Conservation (phyloP, 148 eudicot species). For the Camellia granthamiana region DNA sequence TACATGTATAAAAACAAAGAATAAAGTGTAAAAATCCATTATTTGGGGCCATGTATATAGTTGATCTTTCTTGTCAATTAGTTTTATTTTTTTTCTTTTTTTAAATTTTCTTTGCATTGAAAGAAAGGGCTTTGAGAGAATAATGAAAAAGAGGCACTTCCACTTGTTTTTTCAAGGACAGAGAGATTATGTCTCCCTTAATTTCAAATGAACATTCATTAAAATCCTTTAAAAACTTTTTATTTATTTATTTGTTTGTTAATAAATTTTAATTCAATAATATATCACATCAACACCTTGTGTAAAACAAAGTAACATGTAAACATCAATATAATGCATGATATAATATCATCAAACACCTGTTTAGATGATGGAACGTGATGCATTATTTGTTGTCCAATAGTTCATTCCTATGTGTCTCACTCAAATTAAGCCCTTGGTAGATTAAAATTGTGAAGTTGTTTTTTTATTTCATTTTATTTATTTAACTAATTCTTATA, state of each 20-base stretch:
- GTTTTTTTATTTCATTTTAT: too few relatives aligned
- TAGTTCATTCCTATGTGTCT: neutral
- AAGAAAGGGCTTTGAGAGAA: slow-evolving; percentile 9
- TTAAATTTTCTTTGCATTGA: neutral
- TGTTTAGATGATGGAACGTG: neutral
- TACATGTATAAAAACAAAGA: slow-evolving; percentile 1
- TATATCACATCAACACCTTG: slow-evolving; percentile 22
- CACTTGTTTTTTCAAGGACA: slow-evolving; percentile 30
- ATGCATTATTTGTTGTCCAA: neutral
- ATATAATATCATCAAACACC: neutral
- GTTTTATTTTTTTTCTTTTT: slow-evolving; percentile 7
- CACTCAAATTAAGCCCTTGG: too few relatives aligned
- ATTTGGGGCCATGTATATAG: slow-evolving; percentile 13
- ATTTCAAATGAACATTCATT: slow-evolving; percentile 33
- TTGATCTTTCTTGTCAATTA: slow-evolving; percentile 60
- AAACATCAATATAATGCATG: neutral
- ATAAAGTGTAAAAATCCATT: slow-evolving; percentile 8
- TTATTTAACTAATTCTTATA: too few relatives aligned
- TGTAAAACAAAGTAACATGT: neutral
- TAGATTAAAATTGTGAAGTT: too few relatives aligned
- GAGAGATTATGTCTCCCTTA: slow-evolving; percentile 39
- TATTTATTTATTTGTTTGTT: slow-evolving; percentile 6
- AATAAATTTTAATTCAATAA: neutral
- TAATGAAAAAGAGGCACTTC: slow-evolving; percentile 21
- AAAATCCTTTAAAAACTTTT: neutral